Base-by-base conservation (phyloP, 371 early-diverging fungal species). In the Coemansia sp. region DNA sequence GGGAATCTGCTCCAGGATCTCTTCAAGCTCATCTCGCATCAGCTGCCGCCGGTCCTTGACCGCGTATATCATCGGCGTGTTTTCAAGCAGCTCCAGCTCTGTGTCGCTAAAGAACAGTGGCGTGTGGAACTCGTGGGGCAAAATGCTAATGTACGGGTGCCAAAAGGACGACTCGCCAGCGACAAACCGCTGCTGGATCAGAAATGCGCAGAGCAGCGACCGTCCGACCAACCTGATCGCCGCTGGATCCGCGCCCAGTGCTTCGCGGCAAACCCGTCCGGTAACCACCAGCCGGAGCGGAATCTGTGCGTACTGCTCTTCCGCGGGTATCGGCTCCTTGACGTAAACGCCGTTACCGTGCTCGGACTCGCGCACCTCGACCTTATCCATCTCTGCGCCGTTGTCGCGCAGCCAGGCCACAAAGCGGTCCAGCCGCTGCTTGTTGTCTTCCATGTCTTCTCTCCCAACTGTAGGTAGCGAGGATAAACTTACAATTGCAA, bases 41-140 rank as follows among this genome's bases (percentile, higher is more conserved):
- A 54, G 49, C 5, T 60, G 41, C 30, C 71, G 77, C 30, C 82
- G 67, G 40, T 83, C 85, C 31, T 65, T 68, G 3, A 76, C 72
- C 2, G 81, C 78, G 51, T 66, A 50, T 26, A 72, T 82, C 12
- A 83, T 59, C 11, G 82, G 83, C 8, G 88, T 87, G 20, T 83
- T 83, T 14, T 63, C 57, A 11, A 88, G 62, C 16, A 72, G 77
- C 26, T 54, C 45, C 59, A 85, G 57, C 59, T 88, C 87, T 0
- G 79, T 58, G 0, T 76, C 77, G 40, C 69, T 56, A 34, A 70
- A 70, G 7, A 57, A 38, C 42, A 75, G 8, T 35, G 75, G 75
- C 14, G 75, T 75, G 30, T 65, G 71, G 62, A 66, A 70, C 36
- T 38, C 51, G 11, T 5, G 30, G 0, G 84, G 84, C 34, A 85